Evolutionary conservation across 352 stramenopile species (phyloP).

Genomic region (Blastocystis sp.): DNA sequence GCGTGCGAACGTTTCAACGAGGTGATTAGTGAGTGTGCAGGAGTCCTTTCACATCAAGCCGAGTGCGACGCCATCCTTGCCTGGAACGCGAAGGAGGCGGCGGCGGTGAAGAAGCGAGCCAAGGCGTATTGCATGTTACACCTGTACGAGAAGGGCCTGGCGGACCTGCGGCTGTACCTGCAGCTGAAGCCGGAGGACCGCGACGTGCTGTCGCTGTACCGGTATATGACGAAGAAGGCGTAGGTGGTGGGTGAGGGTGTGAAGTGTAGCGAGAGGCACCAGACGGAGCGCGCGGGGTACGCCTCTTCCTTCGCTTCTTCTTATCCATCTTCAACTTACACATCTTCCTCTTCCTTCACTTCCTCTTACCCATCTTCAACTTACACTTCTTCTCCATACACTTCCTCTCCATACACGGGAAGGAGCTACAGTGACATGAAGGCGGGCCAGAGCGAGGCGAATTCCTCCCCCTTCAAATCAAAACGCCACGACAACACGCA

Average conservation of each 20-base stretch:
- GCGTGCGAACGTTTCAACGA: conserved; percentile 4
- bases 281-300: background rate
- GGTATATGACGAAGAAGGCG: conserved; percentile 16
- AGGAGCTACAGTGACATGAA: conserved; percentile 17
- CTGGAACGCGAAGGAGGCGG: background rate
- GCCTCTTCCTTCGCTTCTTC: background rate
- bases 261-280: background rate
- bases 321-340: background rate
- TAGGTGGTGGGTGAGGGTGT: background rate
- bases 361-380: background rate
- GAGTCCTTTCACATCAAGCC: background rate
- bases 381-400: background rate
- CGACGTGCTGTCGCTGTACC: background rate
- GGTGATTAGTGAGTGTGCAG: conserved; percentile 9
- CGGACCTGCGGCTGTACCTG: conserved; percentile 22
- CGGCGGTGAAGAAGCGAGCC: background rate
- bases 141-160: conserved; percentile 42
- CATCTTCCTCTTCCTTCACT: conserved; percentile 11
- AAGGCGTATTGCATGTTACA: conserved; percentile 13
- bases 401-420: background rate
- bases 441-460: background rate
- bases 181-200: background rate
- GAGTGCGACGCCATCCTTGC: conserved; percentile 1
- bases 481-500: background rate
- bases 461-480: conserved; percentile 11